Evolutionary conservation across 306 rosid genomes (phyloP), one percentile per base, ranked within the genome.

Genomic region (Hylodesmum podocarpum): DNA sequence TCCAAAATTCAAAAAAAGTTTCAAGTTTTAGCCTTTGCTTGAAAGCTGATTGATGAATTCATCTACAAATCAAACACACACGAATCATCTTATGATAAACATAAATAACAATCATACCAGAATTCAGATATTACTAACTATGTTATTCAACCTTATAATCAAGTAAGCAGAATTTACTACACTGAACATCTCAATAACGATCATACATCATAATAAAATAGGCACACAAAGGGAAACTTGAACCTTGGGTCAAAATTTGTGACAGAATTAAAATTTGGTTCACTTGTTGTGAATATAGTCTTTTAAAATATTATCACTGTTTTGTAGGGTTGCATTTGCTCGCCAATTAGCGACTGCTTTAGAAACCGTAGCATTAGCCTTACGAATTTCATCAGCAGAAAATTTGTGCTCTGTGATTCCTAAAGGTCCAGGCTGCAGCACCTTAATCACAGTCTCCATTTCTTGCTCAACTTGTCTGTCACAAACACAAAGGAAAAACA

Each of bases 391-490:
- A 3, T 86, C 90, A 22, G 87, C 88, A 61, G 98, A 91, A 82
- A 91, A 93, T 77, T 91, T 91, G 83, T 96, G 98, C 58, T 93
- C 96, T 46, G 82, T 65, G 78, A 92, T 88, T 72, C 99, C 99
- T 75, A 96, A 67, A 16, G 98, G 97, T 81, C 99, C 97, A 54
- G 97, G 99, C 84, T 95, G 97, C 88, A 95, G 53, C 57, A 90
- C 97, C 77, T 88, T 88, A 25, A 90, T 55, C 75, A 92, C 98
- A 75, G 93, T 90, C 80, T 92, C 98, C 85, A 92, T 81, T 80
- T 95, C 98, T 78, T 83, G 92, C 77, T 95, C 98, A 76, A 90
- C 76, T 75, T 88, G 86, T 76, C 98, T 94, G 82, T 27, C 19
- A 28, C 49, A 74, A 40, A 25, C 50, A 71, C 16, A 80, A 67